Evolutionary conservation across 2,329 filamentous ascomycete genomes (phyloP), one percentile per base, ranked within the genome.

Genomic region (Pyrenophora tritici-repentis): DNA sequence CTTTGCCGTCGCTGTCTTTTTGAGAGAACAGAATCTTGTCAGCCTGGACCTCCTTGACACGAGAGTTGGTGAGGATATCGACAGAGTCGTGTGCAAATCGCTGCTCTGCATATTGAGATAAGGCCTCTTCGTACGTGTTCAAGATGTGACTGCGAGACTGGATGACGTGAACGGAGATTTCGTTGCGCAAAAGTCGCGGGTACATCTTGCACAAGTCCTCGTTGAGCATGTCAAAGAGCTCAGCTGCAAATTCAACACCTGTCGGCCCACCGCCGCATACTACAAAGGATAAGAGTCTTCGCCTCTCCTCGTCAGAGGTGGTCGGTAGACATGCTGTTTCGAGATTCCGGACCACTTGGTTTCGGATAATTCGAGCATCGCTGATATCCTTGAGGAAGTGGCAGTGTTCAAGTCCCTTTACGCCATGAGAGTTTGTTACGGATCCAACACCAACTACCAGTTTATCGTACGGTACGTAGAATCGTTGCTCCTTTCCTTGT

Each of bases 401-500:
- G 74, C 92, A 96, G 71, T 99, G 83, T 63, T 97, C 90, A 10
- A 99, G 82, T 8, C 94, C 94, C 71, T 94, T 92, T 50, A 99
- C 95, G 38, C 95, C 95, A 67, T 99, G 94, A 1, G 92, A 87
- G 71, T 99, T 99, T 12, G 92, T 96, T 14, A 88, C 86, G 16
- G 92, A 97, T 29, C 93, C 93, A 51, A 97, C 92, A 20, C 87
- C 92, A 64, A 99, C 81, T 22, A 99, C 88, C 39, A 99, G 81
- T 77, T 99, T 99, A 73, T 99, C 95, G 71, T 99, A 99, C 0
- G 94, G 94, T 1, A 99, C 82, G 71, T 99, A 99, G 76, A 97
- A 99, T 34, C 85, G 81, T 48, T 85, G 80, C 64, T 88, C 85
- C n/a, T 89, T 79, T 4, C 94, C 94, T 52, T 80, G 75, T 3